A percentile compares a stretch with the other conserved stretches of the same genome.
phyloP scores from a whole-genome alignment of 2,329 filamentous ascomycete genomes.

The Dactylellina leptospora region DNA sequence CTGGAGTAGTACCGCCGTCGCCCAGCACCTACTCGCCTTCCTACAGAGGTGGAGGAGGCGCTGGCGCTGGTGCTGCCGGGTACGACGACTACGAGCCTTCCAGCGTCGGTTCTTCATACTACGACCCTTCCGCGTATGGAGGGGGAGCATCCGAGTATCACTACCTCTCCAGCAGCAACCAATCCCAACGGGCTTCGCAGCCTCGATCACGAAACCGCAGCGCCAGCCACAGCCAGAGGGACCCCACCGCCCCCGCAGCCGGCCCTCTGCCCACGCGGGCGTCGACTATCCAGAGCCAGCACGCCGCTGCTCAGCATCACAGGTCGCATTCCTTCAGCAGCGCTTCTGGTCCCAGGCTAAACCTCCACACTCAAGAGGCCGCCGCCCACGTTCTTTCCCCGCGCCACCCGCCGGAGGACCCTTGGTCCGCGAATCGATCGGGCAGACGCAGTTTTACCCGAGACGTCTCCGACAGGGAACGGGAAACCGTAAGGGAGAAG shows the following conservation, averaged over 20 bases:
- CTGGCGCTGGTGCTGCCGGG: slow-evolving; percentile 38
- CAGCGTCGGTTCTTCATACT: slow-evolving; percentile 52
- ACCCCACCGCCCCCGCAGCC: slow-evolving; percentile 23
- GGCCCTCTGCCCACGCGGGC: slow-evolving; percentile 35
- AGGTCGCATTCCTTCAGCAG: slow-evolving; percentile 47
- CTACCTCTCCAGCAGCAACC: slow-evolving; percentile 51
- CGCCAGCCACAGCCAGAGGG: slow-evolving; percentile 35
- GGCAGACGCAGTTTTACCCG: slow-evolving; percentile 41
- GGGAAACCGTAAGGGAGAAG: slow-evolving; percentile 46
- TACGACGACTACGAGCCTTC: slow-evolving; percentile 53
- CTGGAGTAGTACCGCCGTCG: slow-evolving; percentile 48
- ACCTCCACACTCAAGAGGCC: slow-evolving; percentile 35
- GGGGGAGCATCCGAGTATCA: slow-evolving; percentile 48
- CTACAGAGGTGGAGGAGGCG: slow-evolving; percentile 48
- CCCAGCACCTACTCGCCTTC: slow-evolving; percentile 52
- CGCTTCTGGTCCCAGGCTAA: slow-evolving; percentile 36
- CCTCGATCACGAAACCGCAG: slow-evolving; percentile 47
- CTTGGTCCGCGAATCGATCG: slow-evolving; percentile 23
- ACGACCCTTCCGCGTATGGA: slow-evolving; percentile 52
- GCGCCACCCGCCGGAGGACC: slow-evolving; percentile 39
- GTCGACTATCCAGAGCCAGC: slow-evolving; percentile 43
- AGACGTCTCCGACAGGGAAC: slow-evolving; percentile 41
- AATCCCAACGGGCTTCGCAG: slow-evolving; percentile 50
- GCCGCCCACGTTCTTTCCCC: slow-evolving; percentile 45
- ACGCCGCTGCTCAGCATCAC: slow-evolving; percentile 47